A percentile compares a stretch with the other conserved stretches of the same genome.
Evolutionary conservation across 2,329 filamentous ascomycete genomes (phyloP).

Genomic region (Epichloe hybrida): DNA sequence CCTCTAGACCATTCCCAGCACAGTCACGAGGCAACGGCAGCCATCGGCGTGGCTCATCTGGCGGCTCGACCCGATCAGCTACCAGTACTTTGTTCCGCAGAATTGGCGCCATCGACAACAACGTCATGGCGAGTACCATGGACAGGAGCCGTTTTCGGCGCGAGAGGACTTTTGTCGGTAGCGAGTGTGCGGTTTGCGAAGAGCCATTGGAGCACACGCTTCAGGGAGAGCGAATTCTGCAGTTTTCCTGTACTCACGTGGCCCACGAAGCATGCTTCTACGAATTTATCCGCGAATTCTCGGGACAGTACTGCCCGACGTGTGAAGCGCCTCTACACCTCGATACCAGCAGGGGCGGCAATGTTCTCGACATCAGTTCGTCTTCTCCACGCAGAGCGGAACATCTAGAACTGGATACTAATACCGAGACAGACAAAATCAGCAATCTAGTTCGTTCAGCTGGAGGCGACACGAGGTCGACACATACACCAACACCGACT

Average conservation of each 20-base stretch:
- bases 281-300: constrained; percentile 91
- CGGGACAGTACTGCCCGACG: constrained; percentile 85
- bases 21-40: constrained; percentile 14
- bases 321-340: constrained; percentile 86
- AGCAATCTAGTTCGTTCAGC: constrained; percentile 83
- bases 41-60: constrained; percentile 19
- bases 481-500: constrained; percentile 41
- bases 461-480: constrained; percentile 46
- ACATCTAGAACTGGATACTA: constrained; percentile 13
- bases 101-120: constrained; percentile 26
- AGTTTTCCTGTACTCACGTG: constrained; percentile 94
- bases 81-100: constrained; percentile 19
- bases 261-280: constrained; percentile 98
- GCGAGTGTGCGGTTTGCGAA: constrained; percentile 90
- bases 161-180: constrained; percentile 90
- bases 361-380: constrained; percentile 79
- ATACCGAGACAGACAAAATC: constrained; percentile 61
- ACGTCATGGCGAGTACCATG: constrained; percentile 32
- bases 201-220: constrained; percentile 93
- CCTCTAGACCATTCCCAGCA: constrained; percentile 11
- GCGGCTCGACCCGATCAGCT: constrained; percentile 20
- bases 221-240: constrained; percentile 82
- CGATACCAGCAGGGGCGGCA: constrained; percentile 84
- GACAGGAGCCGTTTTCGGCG: constrained; percentile 69
- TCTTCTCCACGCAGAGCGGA: constrained; percentile 9